Evolutionary conservation across 1,284 basidiomycete species (phyloP).

Genomic region (Thecaphora thlaspeos): DNA sequence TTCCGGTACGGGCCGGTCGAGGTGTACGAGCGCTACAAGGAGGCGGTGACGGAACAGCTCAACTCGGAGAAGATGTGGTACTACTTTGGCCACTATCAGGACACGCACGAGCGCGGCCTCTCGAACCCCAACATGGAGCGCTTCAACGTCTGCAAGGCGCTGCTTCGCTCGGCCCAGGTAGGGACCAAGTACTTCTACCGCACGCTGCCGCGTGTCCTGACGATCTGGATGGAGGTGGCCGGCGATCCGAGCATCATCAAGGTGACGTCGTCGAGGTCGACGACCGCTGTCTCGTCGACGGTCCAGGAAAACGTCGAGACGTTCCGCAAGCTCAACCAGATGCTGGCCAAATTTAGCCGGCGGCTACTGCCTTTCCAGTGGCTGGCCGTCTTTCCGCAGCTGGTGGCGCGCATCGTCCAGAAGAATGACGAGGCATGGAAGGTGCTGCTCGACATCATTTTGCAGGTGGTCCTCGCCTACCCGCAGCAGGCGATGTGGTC

Average conservation of each 20-base stretch:
- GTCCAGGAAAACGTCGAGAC: slow-evolving; percentile 30
- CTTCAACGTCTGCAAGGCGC: slow-evolving; percentile 68
- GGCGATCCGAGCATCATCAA: slow-evolving; percentile 62
- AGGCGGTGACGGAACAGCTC: slow-evolving; percentile 61
- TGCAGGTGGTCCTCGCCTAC: slow-evolving; percentile 73
- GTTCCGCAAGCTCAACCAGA: slow-evolving; percentile 51
- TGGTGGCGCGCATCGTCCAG: slow-evolving; percentile 90
- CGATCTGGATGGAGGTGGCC: slow-evolving; percentile 92
- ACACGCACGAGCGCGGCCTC: slow-evolving; percentile 61
- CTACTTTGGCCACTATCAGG: slow-evolving; percentile 39
- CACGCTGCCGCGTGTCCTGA: slow-evolving; percentile 87
- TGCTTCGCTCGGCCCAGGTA: slow-evolving; percentile 71
- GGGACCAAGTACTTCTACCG: slow-evolving; percentile 98
- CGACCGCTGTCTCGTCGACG: background rate
- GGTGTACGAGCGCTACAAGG: slow-evolving; percentile 60
- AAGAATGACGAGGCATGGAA: slow-evolving; percentile 69
- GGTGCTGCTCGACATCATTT: slow-evolving; percentile 71
- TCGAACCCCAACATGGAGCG: slow-evolving; percentile 42
- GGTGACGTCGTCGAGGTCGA: slow-evolving; percentile 18
- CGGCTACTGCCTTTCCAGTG: slow-evolving; percentile 74
- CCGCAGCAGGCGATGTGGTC: slow-evolving; percentile 93
- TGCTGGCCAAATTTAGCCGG: slow-evolving; percentile 67
- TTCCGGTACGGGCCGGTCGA: slow-evolving; percentile 73
- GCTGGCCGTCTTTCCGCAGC: slow-evolving; percentile 94
- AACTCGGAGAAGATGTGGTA: slow-evolving; percentile 62